Evolutionary conservation across 495 filamentous ascomycete genomes (phyloP).

Genomic region (Evernia prunastri): DNA sequence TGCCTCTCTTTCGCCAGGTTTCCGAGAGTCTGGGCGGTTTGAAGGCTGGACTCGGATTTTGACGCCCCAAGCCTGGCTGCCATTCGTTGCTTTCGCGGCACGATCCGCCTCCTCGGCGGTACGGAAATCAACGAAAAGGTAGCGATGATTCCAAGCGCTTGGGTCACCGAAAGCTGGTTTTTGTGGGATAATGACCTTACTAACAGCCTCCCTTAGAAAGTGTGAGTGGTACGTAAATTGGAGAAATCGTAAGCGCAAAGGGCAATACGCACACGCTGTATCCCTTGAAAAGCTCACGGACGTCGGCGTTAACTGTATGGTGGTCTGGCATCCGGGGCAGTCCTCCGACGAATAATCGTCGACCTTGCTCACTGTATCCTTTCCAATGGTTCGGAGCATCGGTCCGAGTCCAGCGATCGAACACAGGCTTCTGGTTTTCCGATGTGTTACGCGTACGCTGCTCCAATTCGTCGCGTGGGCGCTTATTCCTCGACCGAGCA

Average conservation of each 20-base stretch:
- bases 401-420: constrained; percentile 26
- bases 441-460: neutral
- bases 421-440: neutral
- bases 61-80: constrained; percentile 43
- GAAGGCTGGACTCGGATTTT: constrained; percentile 36
- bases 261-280: constrained; percentile 43
- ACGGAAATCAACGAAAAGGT: constrained; percentile 60
- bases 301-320: constrained; percentile 44
- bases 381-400: constrained; percentile 24
- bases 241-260: neutral
- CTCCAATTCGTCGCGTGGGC: neutral
- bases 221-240: constrained; percentile 2
- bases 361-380: constrained; percentile 39
- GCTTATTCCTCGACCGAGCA: constrained; percentile 29
- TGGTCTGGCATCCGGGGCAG: constrained; percentile 54
- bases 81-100: constrained; percentile 39
- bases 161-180: constrained; percentile 3
- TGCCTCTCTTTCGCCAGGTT: constrained; percentile 11
- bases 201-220: neutral
- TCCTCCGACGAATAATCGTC: constrained; percentile 58
- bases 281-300: constrained; percentile 52
- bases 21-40: constrained; percentile 5
- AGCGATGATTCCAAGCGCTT: constrained; percentile 46
- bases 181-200: neutral
- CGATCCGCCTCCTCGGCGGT: constrained; percentile 48